phyloP scores from a whole-genome alignment of 129 eudicot species.

The Centella asiatica region DNA sequence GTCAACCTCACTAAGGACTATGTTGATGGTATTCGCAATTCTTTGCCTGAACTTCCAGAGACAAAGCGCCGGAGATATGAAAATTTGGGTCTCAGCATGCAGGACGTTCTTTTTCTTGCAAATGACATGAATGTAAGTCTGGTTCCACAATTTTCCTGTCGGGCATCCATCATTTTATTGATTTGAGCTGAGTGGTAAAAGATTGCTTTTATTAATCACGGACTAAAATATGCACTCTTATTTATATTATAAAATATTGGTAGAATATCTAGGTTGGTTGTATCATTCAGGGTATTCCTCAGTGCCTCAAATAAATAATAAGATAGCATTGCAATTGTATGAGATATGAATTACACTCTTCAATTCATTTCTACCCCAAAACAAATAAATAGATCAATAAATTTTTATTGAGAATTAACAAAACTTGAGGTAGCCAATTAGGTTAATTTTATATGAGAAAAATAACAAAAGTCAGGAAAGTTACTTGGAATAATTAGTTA shows the following conservation, averaged over 20 bases:
- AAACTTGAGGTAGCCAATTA: too few relatives aligned
- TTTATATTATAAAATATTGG: background rate
- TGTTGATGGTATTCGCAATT: conserved; percentile 50
- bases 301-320: background rate
- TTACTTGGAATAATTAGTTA: too few relatives aligned
- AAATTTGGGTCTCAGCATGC: conserved; percentile 83
- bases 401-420: too few relatives aligned
- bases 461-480: too few relatives aligned
- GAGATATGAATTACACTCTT: background rate
- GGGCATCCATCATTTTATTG: background rate
- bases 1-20: conserved; percentile 59
- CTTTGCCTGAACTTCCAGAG: conserved; percentile 94
- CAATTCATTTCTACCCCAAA: too few relatives aligned
- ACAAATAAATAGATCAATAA: too few relatives aligned
- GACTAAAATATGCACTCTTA: too few relatives aligned
- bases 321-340: background rate
- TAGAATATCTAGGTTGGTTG: background rate
- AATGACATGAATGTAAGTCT: conserved; percentile 78
- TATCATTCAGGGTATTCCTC: background rate
- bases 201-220: background rate
- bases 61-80: conserved; percentile 79
- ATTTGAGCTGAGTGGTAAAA: background rate
- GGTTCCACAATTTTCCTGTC: background rate
- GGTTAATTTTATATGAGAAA: background rate
- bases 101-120: conserved; percentile 84